Base-by-base conservation (phyloP, 2,329 filamentous ascomycete genomes). In the Leptographium flavum region DNA sequence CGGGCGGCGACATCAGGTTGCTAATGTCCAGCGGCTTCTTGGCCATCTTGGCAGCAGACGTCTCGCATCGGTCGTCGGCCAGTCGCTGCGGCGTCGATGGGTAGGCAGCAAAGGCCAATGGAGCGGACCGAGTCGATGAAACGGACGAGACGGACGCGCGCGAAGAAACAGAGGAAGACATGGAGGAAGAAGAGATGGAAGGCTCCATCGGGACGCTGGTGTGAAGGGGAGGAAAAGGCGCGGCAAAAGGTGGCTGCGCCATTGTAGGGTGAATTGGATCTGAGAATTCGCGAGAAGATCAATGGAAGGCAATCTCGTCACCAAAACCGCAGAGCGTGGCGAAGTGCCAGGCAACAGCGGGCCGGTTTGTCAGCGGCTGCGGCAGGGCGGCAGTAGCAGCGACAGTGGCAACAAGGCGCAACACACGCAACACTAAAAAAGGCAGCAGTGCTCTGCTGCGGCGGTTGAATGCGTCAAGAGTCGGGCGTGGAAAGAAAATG, bases 1-100 rank as follows among this genome's bases (percentile, higher is more conserved):
- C 75, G 21, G 76, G 76, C 28, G 76, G 76, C 21, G 76, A 80
- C 69, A 80, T 77, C 47, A 80, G 62, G 49, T 64, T 77, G 62
- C 58, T 69, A 51, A 74, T 71, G 49, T 70, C 64, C 44, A 69
- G 54, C 3, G 58, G 53, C 52, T 69, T 71, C 56, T 65, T 70
- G 5, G 39, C 28, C 28, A 32, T 41, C 23, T 17, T 21, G 28
- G 22, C 31, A n/a, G 17, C 19, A 9, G 39, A 41, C 17, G 7
- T 3, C 9, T 42, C 21, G n/a, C n/a, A n/a, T 21, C 21, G 22
- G 14, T 13, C 21, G 7, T 13, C 22, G 13, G 17, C 23, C 25
- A 22, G 23, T 13, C 43, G 45, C 21, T 45, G 36, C 9, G 40
- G 43, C 7, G 45, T 45, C 14, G 33, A 27, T 5, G 43, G 47